These are phyloP conservation scores for Aureobasidium mangrovei DNA, from an alignment of 2,329 filamentous ascomycete species.

Conservation along the genomic window DNA sequence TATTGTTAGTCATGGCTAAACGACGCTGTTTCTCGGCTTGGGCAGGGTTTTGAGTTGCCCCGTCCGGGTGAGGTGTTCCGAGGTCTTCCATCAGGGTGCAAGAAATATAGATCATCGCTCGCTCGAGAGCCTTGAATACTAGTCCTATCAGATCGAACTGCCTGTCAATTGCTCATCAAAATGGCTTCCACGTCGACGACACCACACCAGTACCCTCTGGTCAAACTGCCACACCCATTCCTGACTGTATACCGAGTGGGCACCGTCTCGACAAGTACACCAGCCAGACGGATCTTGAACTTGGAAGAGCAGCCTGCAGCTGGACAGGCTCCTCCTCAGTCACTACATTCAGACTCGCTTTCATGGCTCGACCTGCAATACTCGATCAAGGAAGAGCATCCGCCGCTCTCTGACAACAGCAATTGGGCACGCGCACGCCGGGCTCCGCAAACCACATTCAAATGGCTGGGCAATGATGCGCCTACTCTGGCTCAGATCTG, in stretches of 20 bases:
- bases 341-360: conserved; percentile 32
- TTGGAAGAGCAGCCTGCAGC: conserved; percentile 28
- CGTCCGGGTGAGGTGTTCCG: not conserved
- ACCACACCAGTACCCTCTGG: conserved; percentile 17
- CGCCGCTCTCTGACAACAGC: conserved; percentile 25
- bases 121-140: too few species aligned
- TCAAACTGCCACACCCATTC: conserved; percentile 41
- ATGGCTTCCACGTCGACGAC: not conserved
- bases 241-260: conserved; percentile 36
- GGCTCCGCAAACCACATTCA: conserved; percentile 34
- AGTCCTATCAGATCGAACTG: too few species aligned
- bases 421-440: conserved; percentile 39
- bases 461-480: conserved; percentile 31
- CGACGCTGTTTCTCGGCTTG: not conserved
- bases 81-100: conserved; percentile 5
- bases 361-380: conserved; percentile 31
- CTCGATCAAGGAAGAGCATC: conserved; percentile 19
- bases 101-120: not conserved
- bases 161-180: not conserved
- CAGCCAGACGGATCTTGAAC: conserved; percentile 25
- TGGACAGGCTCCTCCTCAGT: conserved; percentile 28
- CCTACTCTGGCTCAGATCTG: conserved; percentile 40
- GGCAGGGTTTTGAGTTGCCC: not conserved
- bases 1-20: not conserved
- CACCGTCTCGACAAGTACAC: conserved; percentile 22